These are phyloP conservation scores for Colletotrichum salicis DNA, from an alignment of 2,329 filamentous ascomycete genomes.

Conservation along the genomic window DNA sequence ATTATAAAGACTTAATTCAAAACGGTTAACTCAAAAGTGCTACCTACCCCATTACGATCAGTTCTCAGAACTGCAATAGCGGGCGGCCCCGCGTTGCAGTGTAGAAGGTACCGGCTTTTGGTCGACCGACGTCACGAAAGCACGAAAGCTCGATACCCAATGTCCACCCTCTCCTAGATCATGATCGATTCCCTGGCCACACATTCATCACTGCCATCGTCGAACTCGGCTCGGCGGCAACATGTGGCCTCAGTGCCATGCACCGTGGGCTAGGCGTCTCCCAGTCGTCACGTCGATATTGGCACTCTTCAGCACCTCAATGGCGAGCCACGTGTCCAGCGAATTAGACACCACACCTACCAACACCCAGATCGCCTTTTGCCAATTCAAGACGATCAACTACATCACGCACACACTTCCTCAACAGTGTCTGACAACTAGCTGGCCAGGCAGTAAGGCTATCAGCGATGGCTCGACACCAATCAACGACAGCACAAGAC, in stretches of 20 bases:
- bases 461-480: background rate
- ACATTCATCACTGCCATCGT: background rate
- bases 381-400: conserved; percentile 76
- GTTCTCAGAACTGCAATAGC: too few species aligned
- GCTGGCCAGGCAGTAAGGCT: conserved; percentile 53
- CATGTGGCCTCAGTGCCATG: background rate
- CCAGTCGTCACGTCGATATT: background rate
- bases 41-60: too few species aligned
- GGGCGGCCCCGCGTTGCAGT: too few species aligned
- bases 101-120: too few species aligned
- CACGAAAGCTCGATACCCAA: too few species aligned
- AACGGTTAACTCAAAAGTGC: too few species aligned
- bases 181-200: background rate
- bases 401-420: conserved; percentile 83
- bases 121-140: too few species aligned
- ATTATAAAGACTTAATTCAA: too few species aligned
- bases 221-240: background rate
- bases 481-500: background rate
- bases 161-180: too few species aligned
- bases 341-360: background rate
- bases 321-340: background rate
- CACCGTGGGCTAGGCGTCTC: background rate
- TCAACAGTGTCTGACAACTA: conserved; percentile 78
- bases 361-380: conserved; percentile 40
- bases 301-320: background rate